A percentile compares a stretch with the other conserved stretches of the same genome.
Evolutionary conservation across 495 filamentous ascomycete genomes (phyloP).

Genomic region (Hypoxylon lenormandii): DNA sequence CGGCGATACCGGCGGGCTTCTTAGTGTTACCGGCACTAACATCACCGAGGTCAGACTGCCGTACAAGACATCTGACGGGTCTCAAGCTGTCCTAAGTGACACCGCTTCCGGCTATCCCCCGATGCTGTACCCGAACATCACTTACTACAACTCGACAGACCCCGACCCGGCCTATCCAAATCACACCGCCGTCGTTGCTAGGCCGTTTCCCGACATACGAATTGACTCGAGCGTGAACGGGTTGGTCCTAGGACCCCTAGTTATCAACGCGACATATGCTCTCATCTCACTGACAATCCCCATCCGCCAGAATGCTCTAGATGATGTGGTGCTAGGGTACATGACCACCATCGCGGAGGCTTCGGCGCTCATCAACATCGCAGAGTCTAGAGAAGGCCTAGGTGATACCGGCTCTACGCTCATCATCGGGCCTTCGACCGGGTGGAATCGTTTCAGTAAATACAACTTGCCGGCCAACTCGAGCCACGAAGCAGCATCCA

Average conservation of each 20-base stretch:
- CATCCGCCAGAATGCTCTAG: constrained; percentile 71
- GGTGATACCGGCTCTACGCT: constrained; percentile 74
- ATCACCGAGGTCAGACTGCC: constrained; percentile 67
- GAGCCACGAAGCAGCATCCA: constrained; percentile 49
- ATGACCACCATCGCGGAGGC: constrained; percentile 78
- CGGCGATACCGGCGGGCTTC: constrained; percentile 57
- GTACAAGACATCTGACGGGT: constrained; percentile 67
- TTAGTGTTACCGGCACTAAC: constrained; percentile 70
- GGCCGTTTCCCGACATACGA: constrained; percentile 63
- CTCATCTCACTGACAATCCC: constrained; percentile 84
- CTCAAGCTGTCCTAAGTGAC: constrained; percentile 68
- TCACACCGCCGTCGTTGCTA: constrained; percentile 56
- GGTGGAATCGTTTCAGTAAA: constrained; percentile 72
- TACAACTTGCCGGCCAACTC: constrained; percentile 51
- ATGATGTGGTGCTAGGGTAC: constrained; percentile 74
- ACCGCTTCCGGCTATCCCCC: constrained; percentile 71
- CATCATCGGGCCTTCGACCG: constrained; percentile 72
- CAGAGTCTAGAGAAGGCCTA: constrained; percentile 73
- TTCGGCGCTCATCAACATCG: constrained; percentile 66
- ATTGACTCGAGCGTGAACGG: constrained; percentile 64
- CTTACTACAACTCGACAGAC: constrained; percentile 62
- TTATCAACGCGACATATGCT: constrained; percentile 75
- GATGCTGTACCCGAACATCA: constrained; percentile 78
- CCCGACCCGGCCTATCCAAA: constrained; percentile 52
- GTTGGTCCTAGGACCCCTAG: constrained; percentile 75